A percentile compares a stretch with the other conserved stretches of the same genome.
Conservation (phyloP, 345 rosid species). For the Citrus australasica region DNA sequence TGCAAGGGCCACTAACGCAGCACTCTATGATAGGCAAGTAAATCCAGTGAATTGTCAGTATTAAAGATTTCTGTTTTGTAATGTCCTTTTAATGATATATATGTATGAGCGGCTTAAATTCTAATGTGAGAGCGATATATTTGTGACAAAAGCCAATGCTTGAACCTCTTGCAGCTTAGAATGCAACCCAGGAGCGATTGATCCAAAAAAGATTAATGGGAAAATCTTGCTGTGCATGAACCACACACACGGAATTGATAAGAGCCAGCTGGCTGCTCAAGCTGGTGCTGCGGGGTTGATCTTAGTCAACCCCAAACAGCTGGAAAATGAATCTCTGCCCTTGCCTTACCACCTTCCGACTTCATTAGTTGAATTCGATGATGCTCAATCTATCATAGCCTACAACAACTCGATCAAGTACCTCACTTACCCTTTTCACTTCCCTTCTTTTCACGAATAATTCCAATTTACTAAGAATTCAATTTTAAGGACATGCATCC, state of each 20-base stretch:
- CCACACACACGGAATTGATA: slow-evolving; percentile 20
- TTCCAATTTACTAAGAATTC: no score
- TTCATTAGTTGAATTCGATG: slow-evolving; percentile 41
- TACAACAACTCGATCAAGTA: slow-evolving; percentile 49
- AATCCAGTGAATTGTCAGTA: background rate
- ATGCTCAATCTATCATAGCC: slow-evolving; percentile 21
- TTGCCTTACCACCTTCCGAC: slow-evolving; percentile 48
- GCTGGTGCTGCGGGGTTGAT: slow-evolving; percentile 61
- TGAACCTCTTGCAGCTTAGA: slow-evolving; percentile 16
- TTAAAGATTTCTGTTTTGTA: no score
- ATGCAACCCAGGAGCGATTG: slow-evolving; percentile 45
- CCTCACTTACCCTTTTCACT: background rate
- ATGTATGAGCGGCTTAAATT: no score
- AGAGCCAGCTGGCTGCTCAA: slow-evolving; percentile 29
- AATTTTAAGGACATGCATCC: background rate
- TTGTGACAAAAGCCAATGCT: no score
- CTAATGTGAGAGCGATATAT: no score
- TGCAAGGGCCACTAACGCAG: slow-evolving; percentile 34
- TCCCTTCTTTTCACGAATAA: background rate
- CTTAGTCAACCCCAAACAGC: slow-evolving; percentile 19
- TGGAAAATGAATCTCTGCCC: slow-evolving; percentile 31
- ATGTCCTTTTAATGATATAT: background rate
- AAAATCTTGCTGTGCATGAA: slow-evolving; percentile 59
- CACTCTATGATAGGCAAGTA: slow-evolving; percentile 44
- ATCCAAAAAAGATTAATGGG: slow-evolving; percentile 53